Base-by-base conservation (phyloP, 306 rosid species). In the Ochetophila trinervis region DNA sequence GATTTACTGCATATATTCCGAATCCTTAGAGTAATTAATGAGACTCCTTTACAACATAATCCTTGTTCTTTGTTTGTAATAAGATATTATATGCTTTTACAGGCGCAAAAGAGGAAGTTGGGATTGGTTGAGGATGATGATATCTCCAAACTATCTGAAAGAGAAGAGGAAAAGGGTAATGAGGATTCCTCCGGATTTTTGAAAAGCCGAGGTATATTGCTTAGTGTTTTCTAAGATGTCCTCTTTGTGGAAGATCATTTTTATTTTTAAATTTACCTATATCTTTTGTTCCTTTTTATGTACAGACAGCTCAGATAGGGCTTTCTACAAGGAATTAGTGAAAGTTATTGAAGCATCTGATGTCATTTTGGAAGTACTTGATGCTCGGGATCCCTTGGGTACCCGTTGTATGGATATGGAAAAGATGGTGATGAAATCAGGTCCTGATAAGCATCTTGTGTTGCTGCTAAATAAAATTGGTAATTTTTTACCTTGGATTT, bases 311-410 rank as follows among this genome's bases (percentile, higher is more conserved):
- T 75, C 92, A 0, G 99, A 88, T 62, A 84, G 85, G 71, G 88
- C 88, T 61, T 94, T 94, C 76, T 90, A 86, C 85, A 88, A 83
- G 79, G 99, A 94, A 73, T 79, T 94, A 80, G 95, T 79, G 10
- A 85, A 86, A 75, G 96, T 94, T 37, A 82, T 94, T 58, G 97
- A 90, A 21, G 92, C 85, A 15, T 94, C 99, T 20, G 97, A 94
- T 83, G 99, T 94, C 21, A 81, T 94, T 81, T 67, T 94, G 74
- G 99, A 94, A 72, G 99, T 94, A 40, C 89, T 94, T 76, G 99
- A 94, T 80, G 99, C 99, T 56, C 86, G 99, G 22, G 99, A 94
- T 75, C 99, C 99, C 20, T 74, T 94, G 68, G 99, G 99, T 66
- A 88, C 97, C 5, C 91, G 99, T 0, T 94, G 97, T 61, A 20